These are phyloP conservation scores for Aquanectria penicillioides DNA, from an alignment of 2,329 filamentous ascomycete genomes.

Conservation along the genomic window DNA sequence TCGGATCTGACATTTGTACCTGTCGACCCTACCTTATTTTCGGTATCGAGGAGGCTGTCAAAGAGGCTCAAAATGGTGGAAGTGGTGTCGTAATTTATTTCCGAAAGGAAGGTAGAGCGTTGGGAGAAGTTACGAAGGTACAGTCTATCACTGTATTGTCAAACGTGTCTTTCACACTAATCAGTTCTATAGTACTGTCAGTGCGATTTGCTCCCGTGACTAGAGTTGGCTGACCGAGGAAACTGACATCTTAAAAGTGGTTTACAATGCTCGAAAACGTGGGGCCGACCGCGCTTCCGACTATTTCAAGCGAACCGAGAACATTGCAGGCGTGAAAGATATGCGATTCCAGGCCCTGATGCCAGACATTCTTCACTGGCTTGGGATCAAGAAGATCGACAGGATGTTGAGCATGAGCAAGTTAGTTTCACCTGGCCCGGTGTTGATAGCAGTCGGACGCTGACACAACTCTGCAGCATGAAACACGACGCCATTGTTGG, in stretches of 20 bases:
- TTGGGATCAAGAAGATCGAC: slow-evolving; percentile 98
- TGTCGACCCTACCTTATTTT: slow-evolving; percentile 96
- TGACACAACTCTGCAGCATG: slow-evolving; percentile 69
- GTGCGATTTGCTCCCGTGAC: slow-evolving; percentile 12
- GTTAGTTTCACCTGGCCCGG: slow-evolving; percentile 57
- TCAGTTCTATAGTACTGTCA: slow-evolving; percentile 33
- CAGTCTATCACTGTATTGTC: slow-evolving; percentile 44
- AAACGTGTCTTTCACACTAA: slow-evolving; percentile 26
- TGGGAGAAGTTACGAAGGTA: slow-evolving; percentile 96
- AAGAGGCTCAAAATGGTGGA: slow-evolving; percentile 93
- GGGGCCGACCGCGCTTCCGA: slow-evolving; percentile 84
- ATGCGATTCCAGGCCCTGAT: slow-evolving; percentile 99
- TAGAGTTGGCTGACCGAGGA: slow-evolving; percentile 8
- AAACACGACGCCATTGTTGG: slow-evolving; percentile 90
- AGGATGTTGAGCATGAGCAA: slow-evolving; percentile 99
- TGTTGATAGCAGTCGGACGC: slow-evolving; percentile 39
- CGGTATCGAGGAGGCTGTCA: slow-evolving; percentile 96
- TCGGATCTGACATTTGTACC: slow-evolving; percentile 97
- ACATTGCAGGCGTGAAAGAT: slow-evolving; percentile 94
- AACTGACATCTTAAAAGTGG: slow-evolving; percentile 52
- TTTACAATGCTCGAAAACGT: slow-evolving; percentile 84
- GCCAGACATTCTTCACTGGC: slow-evolving; percentile 97
- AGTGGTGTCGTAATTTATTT: slow-evolving; percentile 98
- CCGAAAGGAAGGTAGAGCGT: slow-evolving; percentile 92
- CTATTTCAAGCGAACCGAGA: slow-evolving; percentile 98